Evolutionary conservation across 805 yeast genomes (phyloP).

Genomic region (Danielia reshetovae): DNA sequence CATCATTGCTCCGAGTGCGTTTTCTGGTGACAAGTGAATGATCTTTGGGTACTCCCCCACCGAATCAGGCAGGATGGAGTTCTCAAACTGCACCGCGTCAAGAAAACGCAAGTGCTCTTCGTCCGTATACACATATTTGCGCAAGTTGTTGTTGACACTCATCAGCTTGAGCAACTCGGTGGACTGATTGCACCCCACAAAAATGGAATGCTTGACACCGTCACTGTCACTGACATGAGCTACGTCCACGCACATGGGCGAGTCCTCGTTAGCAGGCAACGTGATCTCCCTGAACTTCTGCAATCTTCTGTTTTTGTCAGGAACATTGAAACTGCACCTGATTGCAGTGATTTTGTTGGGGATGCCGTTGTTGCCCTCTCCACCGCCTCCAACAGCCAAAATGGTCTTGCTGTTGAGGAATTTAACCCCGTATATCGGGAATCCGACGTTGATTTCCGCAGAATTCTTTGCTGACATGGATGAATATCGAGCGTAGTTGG

Average conservation of each 20-base stretch:
- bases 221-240: slow-evolving; percentile 17
- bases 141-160: slow-evolving; percentile 65
- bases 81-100: slow-evolving; percentile 57
- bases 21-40: slow-evolving; percentile 54
- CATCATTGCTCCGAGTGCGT: slow-evolving; percentile 62
- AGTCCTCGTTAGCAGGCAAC: slow-evolving; percentile 65
- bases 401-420: slow-evolving; percentile 60
- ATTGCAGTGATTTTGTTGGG: slow-evolving; percentile 77
- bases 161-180: slow-evolving; percentile 49
- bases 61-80: slow-evolving; percentile 29
- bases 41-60: slow-evolving; percentile 60
- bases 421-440: slow-evolving; percentile 78
- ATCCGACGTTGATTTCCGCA: slow-evolving; percentile 47
- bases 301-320: slow-evolving; percentile 37
- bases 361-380: slow-evolving; percentile 86
- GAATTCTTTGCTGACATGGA: slow-evolving; percentile 20
- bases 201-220: slow-evolving; percentile 40
- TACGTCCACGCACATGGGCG: slow-evolving; percentile 80
- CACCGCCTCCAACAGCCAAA: slow-evolving; percentile 90
- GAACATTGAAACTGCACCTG: slow-evolving; percentile 50
- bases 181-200: slow-evolving; percentile 76
- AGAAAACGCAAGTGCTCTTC: slow-evolving; percentile 60
- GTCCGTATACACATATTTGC: slow-evolving; percentile 55
- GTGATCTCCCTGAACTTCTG: slow-evolving; percentile 62
- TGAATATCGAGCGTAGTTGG: neutral